Conservation (phyloP, 139 green algal genomes). For the Micromonas commoda region DNA sequence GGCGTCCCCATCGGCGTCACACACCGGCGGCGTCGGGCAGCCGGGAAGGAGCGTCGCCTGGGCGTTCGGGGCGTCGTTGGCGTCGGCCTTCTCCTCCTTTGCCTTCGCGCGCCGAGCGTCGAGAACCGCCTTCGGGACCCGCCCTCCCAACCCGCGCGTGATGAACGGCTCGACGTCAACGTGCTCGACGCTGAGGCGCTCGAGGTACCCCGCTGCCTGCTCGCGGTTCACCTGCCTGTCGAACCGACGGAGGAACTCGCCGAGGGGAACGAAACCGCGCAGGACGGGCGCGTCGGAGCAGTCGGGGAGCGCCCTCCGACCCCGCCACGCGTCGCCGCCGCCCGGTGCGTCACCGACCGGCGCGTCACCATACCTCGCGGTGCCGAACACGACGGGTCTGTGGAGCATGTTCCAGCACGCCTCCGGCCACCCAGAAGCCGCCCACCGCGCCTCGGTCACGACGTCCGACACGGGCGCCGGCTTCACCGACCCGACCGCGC, state of each 20-base stretch:
- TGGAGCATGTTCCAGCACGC: too few relatives aligned
- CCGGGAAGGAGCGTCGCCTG: background rate
- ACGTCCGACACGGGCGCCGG: too few relatives aligned
- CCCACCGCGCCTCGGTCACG: too few relatives aligned
- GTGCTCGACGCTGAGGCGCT: background rate
- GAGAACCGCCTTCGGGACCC: background rate
- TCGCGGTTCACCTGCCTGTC: background rate
- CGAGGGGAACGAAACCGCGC: background rate
- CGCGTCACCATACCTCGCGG: too few relatives aligned
- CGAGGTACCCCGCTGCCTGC: background rate
- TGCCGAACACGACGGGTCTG: background rate
- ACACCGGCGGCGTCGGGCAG: background rate
- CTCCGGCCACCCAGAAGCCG: too few relatives aligned
- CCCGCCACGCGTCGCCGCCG: background rate
- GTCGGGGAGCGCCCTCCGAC: background rate
- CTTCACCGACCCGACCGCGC: too few relatives aligned
- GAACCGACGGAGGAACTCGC: background rate
- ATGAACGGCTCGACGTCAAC: background rate
- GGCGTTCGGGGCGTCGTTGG: background rate
- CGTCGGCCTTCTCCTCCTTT: background rate
- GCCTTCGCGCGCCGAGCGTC: background rate
- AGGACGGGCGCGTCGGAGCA: background rate
- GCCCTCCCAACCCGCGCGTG: background rate
- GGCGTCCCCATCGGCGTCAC: background rate
- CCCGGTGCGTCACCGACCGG: background rate